Conservation (phyloP, 352 stramenopile genomes). For the Bremia lactucae region DNA sequence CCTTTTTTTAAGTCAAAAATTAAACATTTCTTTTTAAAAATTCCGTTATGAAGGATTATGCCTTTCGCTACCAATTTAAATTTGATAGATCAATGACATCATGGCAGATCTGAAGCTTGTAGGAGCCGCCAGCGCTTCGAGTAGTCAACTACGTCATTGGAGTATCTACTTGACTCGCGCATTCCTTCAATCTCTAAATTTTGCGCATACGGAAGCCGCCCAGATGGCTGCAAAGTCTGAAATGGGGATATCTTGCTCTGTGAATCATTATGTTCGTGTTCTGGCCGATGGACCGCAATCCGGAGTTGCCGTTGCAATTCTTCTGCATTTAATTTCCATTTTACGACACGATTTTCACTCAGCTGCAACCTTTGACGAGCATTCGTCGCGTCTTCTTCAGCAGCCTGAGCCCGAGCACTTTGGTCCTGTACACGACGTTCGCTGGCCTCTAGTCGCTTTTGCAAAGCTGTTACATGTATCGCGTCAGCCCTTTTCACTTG, state of each 20-base stretch:
- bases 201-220: slow-evolving; percentile 65
- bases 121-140: slow-evolving; percentile 26
- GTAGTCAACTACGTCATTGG: slow-evolving; percentile 29
- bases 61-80: slow-evolving; percentile 4
- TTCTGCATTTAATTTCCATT: slow-evolving; percentile 18
- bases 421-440: slow-evolving; percentile 12
- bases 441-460: slow-evolving; percentile 15
- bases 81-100: no score
- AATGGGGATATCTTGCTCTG: slow-evolving; percentile 14
- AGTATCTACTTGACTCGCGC: slow-evolving; percentile 51
- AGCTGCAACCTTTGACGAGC: slow-evolving; percentile 5
- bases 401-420: slow-evolving; percentile 2
- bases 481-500: slow-evolving; percentile 24
- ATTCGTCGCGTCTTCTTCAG: slow-evolving; percentile 13
- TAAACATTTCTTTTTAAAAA: no score
- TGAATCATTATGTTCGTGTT: slow-evolving; percentile 6
- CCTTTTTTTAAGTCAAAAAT: slow-evolving; percentile 23
- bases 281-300: slow-evolving; percentile 6
- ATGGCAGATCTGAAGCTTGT: slow-evolving; percentile 3
- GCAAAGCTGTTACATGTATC: slow-evolving; percentile 7
- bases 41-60: no score
- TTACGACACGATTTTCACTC: slow-evolving; percentile 4
- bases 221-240: slow-evolving; percentile 35
- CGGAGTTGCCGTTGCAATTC: slow-evolving; percentile 8
- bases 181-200: slow-evolving; percentile 73